Conservation (phyloP, 495 filamentous ascomycete genomes). For the Glutinoglossum americanum region DNA sequence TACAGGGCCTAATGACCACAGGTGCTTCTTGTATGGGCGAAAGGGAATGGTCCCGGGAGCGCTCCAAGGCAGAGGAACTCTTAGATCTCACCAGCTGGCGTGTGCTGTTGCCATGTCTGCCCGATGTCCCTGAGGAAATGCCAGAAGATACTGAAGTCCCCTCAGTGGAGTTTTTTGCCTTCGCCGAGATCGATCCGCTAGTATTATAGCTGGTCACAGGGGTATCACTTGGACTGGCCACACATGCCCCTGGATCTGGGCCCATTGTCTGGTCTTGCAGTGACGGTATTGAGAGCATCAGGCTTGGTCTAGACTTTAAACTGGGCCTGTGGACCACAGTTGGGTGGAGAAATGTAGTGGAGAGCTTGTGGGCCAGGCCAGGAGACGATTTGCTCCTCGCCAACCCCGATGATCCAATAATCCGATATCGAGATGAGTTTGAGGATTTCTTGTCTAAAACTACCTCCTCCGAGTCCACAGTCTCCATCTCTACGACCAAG, state of each 20-base stretch:
- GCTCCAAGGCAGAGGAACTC: not conserved
- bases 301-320: conserved; percentile 21
- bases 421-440: not conserved
- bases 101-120: not conserved
- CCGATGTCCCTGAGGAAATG: not conserved
- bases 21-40: conserved; percentile 16
- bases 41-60: conserved; percentile 17
- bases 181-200: not conserved
- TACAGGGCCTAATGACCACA: not conserved
- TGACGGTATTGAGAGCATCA: not conserved
- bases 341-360: conserved; percentile 25
- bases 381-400: conserved; percentile 9
- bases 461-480: not conserved
- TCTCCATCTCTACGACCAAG: not conserved
- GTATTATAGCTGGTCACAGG: not conserved
- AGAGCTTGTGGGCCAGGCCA: conserved; percentile 26
- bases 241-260: not conserved
- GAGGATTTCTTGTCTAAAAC: not conserved
- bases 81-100: not conserved
- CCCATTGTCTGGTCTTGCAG: not conserved
- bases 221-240: not conserved
- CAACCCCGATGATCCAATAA: conserved; percentile 5
- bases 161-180: not conserved
- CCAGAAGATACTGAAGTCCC: not conserved
- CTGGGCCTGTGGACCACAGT: conserved; percentile 32